phyloP scores from a whole-genome alignment of 2,329 filamentous ascomycete genomes.

The Coniochaeta sp. region DNA sequence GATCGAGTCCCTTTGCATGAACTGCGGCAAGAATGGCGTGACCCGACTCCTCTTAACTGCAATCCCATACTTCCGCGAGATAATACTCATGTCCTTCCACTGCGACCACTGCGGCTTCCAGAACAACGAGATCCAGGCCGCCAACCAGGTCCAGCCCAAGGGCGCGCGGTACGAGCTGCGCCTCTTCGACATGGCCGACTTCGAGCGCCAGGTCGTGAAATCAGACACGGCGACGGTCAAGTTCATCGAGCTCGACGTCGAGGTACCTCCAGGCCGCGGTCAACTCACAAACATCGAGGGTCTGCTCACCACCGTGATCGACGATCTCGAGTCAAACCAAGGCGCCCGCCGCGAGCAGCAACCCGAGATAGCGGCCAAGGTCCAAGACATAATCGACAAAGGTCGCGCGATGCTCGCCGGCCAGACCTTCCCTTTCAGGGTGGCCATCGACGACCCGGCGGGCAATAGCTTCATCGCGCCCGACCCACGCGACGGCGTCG shows the following conservation, averaged over 20 bases:
- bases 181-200: conserved; percentile 64
- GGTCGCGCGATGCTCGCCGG: conserved; percentile 72
- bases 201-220: conserved; percentile 85
- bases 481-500: conserved; percentile 67
- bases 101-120: conserved; percentile 85
- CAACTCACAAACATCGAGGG: conserved; percentile 94
- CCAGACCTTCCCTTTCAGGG: conserved; percentile 75
- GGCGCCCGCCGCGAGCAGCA: conserved; percentile 69
- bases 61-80: conserved; percentile 95
- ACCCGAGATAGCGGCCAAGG: conserved; percentile 71
- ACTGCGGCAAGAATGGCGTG: conserved; percentile 71
- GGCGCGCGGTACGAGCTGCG: conserved; percentile 79
- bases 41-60: conserved; percentile 83
- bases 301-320: conserved; percentile 67
- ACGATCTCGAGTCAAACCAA: conserved; percentile 77
- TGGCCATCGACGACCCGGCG: conserved; percentile 82
- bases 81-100: conserved; percentile 94
- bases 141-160: conserved; percentile 84
- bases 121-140: conserved; percentile 91
- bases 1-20: conserved; percentile 80
- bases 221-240: conserved; percentile 80
- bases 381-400: conserved; percentile 68
- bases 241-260: conserved; percentile 85
- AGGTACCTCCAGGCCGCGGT: conserved; percentile 84
- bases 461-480: conserved; percentile 97